Evolutionary conservation across 2,329 filamentous ascomycete species (phyloP).

Genomic region (Pseudogymnoascus sp.): DNA sequence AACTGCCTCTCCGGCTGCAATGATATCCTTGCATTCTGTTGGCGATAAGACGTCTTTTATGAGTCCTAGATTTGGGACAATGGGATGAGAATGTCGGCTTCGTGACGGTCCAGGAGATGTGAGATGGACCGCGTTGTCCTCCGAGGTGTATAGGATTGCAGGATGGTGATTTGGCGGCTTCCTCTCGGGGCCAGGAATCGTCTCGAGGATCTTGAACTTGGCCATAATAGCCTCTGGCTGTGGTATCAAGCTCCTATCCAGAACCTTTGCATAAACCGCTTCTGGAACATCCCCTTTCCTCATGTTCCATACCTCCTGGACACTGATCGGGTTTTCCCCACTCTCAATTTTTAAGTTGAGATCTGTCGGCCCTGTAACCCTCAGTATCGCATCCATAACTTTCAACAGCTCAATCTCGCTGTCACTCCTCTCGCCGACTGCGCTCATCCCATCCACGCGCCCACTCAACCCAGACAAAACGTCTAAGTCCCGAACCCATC

Average conservation of each 20-base stretch:
- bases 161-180: constrained; percentile 64
- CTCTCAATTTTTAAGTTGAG: constrained; percentile 32
- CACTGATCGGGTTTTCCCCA: constrained; percentile 41
- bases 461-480: constrained; percentile 57
- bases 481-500: constrained; percentile 67
- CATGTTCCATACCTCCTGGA: constrained; percentile 57
- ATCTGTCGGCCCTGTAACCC: constrained; percentile 57
- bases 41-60: constrained; percentile 54
- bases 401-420: constrained; percentile 50
- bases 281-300: constrained; percentile 34
- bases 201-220: constrained; percentile 54
- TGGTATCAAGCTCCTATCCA: constrained; percentile 44
- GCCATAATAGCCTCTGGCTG: constrained; percentile 33
- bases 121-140: constrained; percentile 50
- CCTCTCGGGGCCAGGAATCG: constrained; percentile 50
- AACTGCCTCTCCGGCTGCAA: constrained; percentile 58
- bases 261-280: constrained; percentile 50
- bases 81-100: constrained; percentile 50
- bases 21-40: constrained; percentile 58
- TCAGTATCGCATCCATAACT: constrained; percentile 58
- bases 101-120: constrained; percentile 40
- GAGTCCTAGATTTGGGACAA: constrained; percentile 55
- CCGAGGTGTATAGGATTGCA: constrained; percentile 57
- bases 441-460: constrained; percentile 37
- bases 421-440: constrained; percentile 32